phyloP scores from a whole-genome alignment of 1,284 basidiomycete genomes.

The Mycena citricolor region DNA sequence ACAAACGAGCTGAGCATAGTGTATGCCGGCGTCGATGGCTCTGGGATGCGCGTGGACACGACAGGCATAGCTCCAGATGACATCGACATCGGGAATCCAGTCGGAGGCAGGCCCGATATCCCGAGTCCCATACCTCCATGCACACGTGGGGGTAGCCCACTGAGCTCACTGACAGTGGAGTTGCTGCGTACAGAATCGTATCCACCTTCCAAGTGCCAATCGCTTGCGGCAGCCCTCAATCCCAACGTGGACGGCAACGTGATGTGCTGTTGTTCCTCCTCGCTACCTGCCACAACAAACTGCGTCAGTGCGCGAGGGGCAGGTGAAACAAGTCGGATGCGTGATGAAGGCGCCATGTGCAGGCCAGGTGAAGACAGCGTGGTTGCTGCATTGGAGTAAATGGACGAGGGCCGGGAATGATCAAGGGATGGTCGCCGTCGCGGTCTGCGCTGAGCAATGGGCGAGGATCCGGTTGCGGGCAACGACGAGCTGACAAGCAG shows the following conservation, averaged over 20 bases:
- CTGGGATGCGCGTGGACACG: slow-evolving; percentile 12
- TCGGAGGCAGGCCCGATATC: too few relatives aligned
- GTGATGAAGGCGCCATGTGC: slow-evolving; percentile 49
- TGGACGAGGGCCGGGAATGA: slow-evolving; percentile 15
- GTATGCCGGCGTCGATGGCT: slow-evolving; percentile 54
- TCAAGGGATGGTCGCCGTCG: slow-evolving; percentile 19
- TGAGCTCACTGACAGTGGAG: too few relatives aligned
- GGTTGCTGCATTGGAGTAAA: slow-evolving; percentile 25
- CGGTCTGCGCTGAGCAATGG: slow-evolving; percentile 7
- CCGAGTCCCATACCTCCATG: too few relatives aligned
- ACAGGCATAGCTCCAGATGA: slow-evolving; percentile 9
- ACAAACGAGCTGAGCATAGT: slow-evolving; percentile 57
- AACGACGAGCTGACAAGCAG: slow-evolving; percentile 40
- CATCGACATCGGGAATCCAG: too few relatives aligned
- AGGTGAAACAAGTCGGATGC: slow-evolving; percentile 56
- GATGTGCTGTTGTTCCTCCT: slow-evolving; percentile 46
- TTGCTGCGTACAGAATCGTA: too few relatives aligned
- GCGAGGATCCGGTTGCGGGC: slow-evolving; percentile 14
- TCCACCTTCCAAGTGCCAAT: slow-evolving; percentile 7
- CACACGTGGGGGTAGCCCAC: too few relatives aligned
- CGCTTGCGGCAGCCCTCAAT: slow-evolving; percentile 42
- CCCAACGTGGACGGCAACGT: slow-evolving; percentile 70
- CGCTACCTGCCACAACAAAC: slow-evolving; percentile 56
- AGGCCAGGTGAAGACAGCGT: slow-evolving; percentile 39
- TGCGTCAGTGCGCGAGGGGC: slow-evolving; percentile 74